Conservation (phyloP, 768 basidiomycete species). For the Lactarius hatsudake region DNA sequence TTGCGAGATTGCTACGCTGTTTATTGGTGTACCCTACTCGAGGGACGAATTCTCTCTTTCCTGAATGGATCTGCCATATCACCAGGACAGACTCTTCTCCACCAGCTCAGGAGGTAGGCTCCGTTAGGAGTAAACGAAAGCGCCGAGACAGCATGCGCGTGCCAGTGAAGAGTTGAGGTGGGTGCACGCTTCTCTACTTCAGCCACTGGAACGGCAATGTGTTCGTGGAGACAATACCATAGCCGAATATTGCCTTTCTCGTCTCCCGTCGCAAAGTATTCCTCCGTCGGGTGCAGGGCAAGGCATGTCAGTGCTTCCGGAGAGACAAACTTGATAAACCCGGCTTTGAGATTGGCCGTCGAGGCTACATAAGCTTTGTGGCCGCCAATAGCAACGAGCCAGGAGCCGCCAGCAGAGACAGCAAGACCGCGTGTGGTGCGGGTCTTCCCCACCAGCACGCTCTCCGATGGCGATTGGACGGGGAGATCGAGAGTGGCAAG, state of each 20-base stretch:
- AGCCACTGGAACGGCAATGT: slow-evolving; percentile 43
- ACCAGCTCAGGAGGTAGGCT: slow-evolving; percentile 86
- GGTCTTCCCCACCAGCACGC: slow-evolving; percentile 63
- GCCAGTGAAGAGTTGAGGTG: slow-evolving; percentile 92
- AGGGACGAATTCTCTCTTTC: slow-evolving; percentile 89
- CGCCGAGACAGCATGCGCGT: slow-evolving; percentile 88
- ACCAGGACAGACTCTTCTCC: slow-evolving; percentile 97
- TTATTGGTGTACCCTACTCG: slow-evolving; percentile 86
- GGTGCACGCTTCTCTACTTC: slow-evolving; percentile 78
- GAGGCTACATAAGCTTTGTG: slow-evolving; percentile 76
- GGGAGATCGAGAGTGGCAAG: slow-evolving; percentile 41
- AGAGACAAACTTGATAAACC: slow-evolving; percentile 81
- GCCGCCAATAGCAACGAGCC: slow-evolving; percentile 72
- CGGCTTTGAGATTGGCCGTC: slow-evolving; percentile 52
- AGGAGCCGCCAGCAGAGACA: slow-evolving; percentile 72
- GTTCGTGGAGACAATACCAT: slow-evolving; percentile 87
- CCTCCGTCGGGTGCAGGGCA: slow-evolving; percentile 83
- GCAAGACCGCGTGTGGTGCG: slow-evolving; percentile 60
- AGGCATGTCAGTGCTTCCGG: slow-evolving; percentile 79
- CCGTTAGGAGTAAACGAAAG: slow-evolving; percentile 88
- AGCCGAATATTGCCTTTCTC: slow-evolving; percentile 77
- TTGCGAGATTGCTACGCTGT: slow-evolving; percentile 59
- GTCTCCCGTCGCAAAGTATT: slow-evolving; percentile 96
- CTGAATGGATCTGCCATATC: slow-evolving; percentile 90
- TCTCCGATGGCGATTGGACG: slow-evolving; percentile 48